These are phyloP conservation scores for Cutaneotrichosporon dermatis DNA, from an alignment of 1,284 basidiomycete species.

Conservation along the genomic window DNA sequence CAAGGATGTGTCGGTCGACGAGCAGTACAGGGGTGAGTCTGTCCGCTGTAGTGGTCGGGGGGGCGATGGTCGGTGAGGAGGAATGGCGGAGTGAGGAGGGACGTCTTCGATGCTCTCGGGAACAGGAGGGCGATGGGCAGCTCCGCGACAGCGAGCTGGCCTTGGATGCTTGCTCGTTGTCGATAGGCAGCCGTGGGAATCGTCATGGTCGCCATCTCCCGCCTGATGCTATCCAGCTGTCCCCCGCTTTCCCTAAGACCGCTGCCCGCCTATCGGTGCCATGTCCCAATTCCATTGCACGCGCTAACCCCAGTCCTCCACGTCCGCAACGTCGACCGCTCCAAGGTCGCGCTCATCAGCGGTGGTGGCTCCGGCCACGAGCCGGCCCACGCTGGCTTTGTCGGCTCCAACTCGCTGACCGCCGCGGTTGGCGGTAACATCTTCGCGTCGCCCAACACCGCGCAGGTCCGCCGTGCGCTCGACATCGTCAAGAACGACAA, in stretches of 20 bases:
- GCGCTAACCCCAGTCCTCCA: conserved; percentile 51
- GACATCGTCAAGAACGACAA: conserved; percentile 70
- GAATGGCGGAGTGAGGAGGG: neutral
- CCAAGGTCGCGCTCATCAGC: conserved; percentile 74
- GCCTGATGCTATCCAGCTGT: neutral
- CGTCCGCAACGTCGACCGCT: conserved; percentile 56
- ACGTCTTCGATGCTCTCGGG: too few species aligned
- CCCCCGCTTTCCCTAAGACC: neutral
- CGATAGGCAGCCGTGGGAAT: too few species aligned
- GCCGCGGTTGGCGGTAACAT: conserved; percentile 82
- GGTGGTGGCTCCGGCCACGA: conserved; percentile 91
- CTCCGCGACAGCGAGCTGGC: too few species aligned
- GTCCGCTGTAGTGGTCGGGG: neutral
- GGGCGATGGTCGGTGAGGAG: neutral
- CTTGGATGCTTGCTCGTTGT: too few species aligned
- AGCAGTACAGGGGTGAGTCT: conserved; percentile 26
- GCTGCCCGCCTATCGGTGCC: neutral
- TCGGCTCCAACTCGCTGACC: conserved; percentile 72
- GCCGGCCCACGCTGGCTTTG: conserved; percentile 73
- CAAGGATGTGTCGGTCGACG: conserved; percentile 63
- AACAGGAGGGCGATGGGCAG: too few species aligned
- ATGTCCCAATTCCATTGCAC: neutral
- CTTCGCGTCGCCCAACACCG: conserved; percentile 81
- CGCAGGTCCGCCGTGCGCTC: conserved; percentile 73
- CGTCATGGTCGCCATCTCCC: too few species aligned